Percentiles rank a stretch among this genome's conserved stretches.
Evolutionary conservation across 1,284 basidiomycete genomes (phyloP).

Genomic region (Papiliotrema laurentii): DNA sequence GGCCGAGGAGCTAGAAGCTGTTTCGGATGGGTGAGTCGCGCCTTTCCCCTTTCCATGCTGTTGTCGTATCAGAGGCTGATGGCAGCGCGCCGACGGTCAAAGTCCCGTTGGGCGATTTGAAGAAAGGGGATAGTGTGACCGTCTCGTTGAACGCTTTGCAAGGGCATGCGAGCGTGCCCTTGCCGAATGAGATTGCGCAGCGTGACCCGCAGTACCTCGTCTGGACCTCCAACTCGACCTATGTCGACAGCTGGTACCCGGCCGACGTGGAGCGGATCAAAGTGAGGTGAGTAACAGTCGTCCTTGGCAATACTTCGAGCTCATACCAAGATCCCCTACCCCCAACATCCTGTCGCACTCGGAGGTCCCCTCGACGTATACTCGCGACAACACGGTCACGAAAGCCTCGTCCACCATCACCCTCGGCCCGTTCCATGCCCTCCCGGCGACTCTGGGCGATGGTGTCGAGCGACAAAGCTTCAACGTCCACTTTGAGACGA

Average conservation of each 20-base stretch:
- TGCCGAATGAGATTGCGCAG: conserved; percentile 70
- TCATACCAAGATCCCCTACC: conserved; percentile 57
- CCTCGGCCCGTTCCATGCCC: conserved; percentile 77
- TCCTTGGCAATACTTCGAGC: conserved; percentile 14
- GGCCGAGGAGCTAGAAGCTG: conserved; percentile 48
- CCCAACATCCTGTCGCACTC: conserved; percentile 67
- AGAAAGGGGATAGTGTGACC: conserved; percentile 60
- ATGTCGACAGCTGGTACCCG: conserved; percentile 72
- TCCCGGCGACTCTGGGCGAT: conserved; percentile 57
- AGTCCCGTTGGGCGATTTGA: conserved; percentile 33
- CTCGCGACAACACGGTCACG: conserved; percentile 50
- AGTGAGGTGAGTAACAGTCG: conserved; percentile 58
- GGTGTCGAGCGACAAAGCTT: conserved; percentile 61
- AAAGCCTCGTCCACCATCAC: conserved; percentile 76
- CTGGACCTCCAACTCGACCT: conserved; percentile 63
- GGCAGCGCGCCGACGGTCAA: conserved; percentile 31
- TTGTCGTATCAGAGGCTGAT: conserved; percentile 28
- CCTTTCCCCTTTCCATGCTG: neutral
- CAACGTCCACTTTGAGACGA: conserved; percentile 73
- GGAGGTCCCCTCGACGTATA: conserved; percentile 44
- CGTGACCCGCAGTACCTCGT: conserved; percentile 73
- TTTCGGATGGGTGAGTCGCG: neutral
- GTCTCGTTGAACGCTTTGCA: conserved; percentile 71
- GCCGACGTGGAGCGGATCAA: conserved; percentile 80
- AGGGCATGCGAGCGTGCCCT: conserved; percentile 68